Evolutionary conservation across 2,329 filamentous ascomycete species (phyloP), one percentile per base, ranked within the genome.

Genomic region (Fusarium sp.): DNA sequence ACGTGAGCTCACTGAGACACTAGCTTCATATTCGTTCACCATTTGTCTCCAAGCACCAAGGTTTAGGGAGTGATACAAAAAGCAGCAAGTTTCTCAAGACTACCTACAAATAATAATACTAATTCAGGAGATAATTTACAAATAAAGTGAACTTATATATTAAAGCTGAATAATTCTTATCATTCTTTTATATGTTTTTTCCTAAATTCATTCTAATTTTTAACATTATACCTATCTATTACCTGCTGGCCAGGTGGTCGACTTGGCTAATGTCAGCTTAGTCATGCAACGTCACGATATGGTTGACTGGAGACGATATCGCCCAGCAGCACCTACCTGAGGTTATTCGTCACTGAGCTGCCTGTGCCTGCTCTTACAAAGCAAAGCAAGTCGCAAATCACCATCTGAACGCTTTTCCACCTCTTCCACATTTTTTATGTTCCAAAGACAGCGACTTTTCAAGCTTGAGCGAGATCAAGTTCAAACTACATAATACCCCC

Each of bases 331-430:
- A 72, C 35, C n/a, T 53, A 27, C 20, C 36, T 68, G 39, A 54
- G 35, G 25, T 44, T 70, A 54, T 50, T 68, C 75, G 74, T 77
- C 74, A 77, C 62, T 45, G 46, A 65, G 74, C 59, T 77, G 75
- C 75, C 75, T 77, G 18, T 55, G 47, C 50, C 52, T 35, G 38
- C 49, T 33, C 33, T 45, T 8, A 56, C 27, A 62, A 64, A 57
- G 61, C 18, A 45, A 27, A n/a, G 36, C 14, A 31, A 52, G 17
- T 54, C 52, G 50, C 53, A 54, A 64, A 52, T 20, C 44, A 41
- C 55, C 49, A 13, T 42, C 54, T 45, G 29, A 35, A 47, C 42
- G 9, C 5, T 3, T 47, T 27, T 15, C 29, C 36, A 49, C 13
- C 7, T 7, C 14, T 29, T n/a, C 5, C 17, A 35, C 17, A 17